A percentile compares a stretch with the other conserved stretches of the same genome.
These are phyloP conservation scores for Penicillium sp. DNA, from an alignment of 2,329 filamentous ascomycete genomes.

Conservation along the genomic window DNA sequence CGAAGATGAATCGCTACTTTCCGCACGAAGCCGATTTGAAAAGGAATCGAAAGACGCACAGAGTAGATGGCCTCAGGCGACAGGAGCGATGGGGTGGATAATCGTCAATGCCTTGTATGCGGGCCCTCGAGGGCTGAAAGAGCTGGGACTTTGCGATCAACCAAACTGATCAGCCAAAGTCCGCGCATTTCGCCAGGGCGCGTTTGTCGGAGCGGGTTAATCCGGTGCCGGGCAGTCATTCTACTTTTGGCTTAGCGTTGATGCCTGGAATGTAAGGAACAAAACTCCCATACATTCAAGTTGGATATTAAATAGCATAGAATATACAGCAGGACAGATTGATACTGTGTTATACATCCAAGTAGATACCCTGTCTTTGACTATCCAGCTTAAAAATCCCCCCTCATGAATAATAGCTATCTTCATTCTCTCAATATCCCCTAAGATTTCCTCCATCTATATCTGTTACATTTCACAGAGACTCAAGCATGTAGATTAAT, in stretches of 20 bases:
- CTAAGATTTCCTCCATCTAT: too few species aligned
- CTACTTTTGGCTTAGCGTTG: background rate
- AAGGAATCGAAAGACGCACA: background rate
- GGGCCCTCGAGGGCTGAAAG: slow-evolving; percentile 22
- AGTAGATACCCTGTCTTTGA: too few species aligned
- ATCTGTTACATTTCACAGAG: too few species aligned
- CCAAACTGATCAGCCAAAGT: slow-evolving; percentile 31
- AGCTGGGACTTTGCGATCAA: slow-evolving; percentile 26
- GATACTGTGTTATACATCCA: too few species aligned
- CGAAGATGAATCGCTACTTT: slow-evolving; percentile 13
- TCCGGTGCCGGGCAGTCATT: slow-evolving; percentile 10
- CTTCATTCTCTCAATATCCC: too few species aligned
- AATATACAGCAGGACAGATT: too few species aligned
- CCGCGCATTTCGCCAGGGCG: slow-evolving; percentile 36
- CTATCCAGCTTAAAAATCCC: too few species aligned
- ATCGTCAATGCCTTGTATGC: slow-evolving; percentile 23
- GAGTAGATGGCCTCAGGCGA: slow-evolving; percentile 8
- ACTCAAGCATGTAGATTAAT: too few species aligned
- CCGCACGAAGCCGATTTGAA: background rate
- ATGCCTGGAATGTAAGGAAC: slow-evolving; percentile 4
- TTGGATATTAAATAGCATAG: too few species aligned
- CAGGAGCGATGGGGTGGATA: slow-evolving; percentile 10
- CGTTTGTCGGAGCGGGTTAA: slow-evolving; percentile 21
- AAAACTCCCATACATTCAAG: too few species aligned
- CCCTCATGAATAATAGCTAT: too few species aligned